Conservation (phyloP, 1,284 basidiomycete genomes). For the Austroboletus novae-zelandiae region DNA sequence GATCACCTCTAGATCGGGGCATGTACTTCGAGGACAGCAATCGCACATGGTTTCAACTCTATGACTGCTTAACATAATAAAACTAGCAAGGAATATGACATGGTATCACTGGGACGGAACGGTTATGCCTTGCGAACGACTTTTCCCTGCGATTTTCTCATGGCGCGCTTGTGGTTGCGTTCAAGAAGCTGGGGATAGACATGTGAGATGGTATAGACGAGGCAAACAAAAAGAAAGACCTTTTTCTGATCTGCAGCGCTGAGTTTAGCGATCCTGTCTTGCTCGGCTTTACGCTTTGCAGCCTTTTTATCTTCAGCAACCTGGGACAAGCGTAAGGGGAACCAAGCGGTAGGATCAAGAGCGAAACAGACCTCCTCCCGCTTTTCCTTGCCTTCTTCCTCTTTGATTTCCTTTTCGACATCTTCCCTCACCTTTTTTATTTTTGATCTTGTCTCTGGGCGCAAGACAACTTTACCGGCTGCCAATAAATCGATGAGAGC, state of each 20-base stretch:
- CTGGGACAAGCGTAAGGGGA: constrained; percentile 25
- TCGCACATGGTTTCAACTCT: constrained; percentile 4
- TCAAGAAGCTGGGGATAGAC: constrained; percentile 53
- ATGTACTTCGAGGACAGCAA: constrained; percentile 1
- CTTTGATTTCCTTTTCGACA: constrained; percentile 62
- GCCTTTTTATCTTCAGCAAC: constrained; percentile 65
- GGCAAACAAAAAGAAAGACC: constrained; percentile 36
- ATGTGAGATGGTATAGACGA: not conserved
- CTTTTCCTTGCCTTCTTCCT: constrained; percentile 67
- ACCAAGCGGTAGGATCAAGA: not conserved
- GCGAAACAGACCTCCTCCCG: constrained; percentile 58
- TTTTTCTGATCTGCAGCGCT: constrained; percentile 83
- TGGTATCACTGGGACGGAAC: not conserved
- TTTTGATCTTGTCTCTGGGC: constrained; percentile 79
- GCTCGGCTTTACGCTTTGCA: constrained; percentile 72
- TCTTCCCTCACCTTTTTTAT: constrained; percentile 71
- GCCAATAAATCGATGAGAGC: constrained; percentile 69
- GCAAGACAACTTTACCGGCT: constrained; percentile 49
- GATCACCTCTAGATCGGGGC: no score
- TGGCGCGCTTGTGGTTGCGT: constrained; percentile 67
- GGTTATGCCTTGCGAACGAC: constrained; percentile 34
- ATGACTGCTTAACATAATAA: constrained; percentile 8
- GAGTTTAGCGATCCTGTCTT: constrained; percentile 68
- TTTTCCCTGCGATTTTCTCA: constrained; percentile 71
- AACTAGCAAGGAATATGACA: constrained; percentile 4